Evolutionary conservation across 2,329 filamentous ascomycete species (phyloP).

Genomic region (Aspergillus sp.): DNA sequence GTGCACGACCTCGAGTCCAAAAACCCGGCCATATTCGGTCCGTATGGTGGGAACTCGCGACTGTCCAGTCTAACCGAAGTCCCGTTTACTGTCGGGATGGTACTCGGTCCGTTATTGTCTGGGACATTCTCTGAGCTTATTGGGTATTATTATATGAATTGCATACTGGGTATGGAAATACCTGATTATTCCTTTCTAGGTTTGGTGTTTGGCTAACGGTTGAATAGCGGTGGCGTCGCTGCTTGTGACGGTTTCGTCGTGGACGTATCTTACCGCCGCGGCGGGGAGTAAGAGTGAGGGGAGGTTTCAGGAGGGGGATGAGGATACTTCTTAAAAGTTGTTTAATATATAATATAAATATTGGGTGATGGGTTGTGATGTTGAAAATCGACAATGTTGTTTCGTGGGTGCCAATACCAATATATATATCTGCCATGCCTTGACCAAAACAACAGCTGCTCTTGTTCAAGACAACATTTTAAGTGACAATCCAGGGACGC

Average conservation of each 20-base stretch:
- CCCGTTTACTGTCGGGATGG: conserved; percentile 22
- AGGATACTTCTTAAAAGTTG: too few species aligned
- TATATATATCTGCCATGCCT: too few species aligned
- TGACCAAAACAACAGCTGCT: too few species aligned
- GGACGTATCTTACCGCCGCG: not conserved
- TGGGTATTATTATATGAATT: conserved; percentile 21
- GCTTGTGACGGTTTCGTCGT: not conserved
- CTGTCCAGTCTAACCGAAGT: conserved; percentile 24
- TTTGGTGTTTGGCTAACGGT: not conserved
- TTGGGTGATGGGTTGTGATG: too few species aligned
- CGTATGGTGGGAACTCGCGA: conserved; percentile 25
- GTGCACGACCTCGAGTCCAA: conserved; percentile 19
- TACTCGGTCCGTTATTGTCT: conserved; percentile 24
- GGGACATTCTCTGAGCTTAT: conserved; percentile 19
- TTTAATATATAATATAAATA: too few species aligned
- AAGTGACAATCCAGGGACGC: too few species aligned
- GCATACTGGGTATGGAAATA: conserved; percentile 12
- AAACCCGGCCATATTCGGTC: conserved; percentile 26
- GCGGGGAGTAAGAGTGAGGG: not conserved
- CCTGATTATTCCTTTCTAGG: not conserved
- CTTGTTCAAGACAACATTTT: too few species aligned
- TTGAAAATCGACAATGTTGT: too few species aligned
- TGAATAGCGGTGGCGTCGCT: not conserved
- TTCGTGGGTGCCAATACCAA: too few species aligned
- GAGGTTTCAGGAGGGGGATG: too few species aligned